Conservation (phyloP, 768 basidiomycete genomes). For the Mycena amicta region DNA sequence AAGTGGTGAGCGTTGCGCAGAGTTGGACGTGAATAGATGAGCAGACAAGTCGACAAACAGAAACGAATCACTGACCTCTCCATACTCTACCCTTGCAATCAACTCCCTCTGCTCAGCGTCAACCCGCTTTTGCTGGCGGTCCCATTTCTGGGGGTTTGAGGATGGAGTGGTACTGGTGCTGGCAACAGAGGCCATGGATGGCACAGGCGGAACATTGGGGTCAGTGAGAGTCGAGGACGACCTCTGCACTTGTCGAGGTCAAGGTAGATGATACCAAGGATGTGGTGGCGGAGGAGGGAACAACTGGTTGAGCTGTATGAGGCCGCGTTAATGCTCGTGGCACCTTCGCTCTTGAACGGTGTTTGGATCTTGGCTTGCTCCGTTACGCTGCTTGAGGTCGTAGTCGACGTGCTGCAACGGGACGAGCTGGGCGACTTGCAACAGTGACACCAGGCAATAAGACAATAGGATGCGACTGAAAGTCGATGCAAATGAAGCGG, state of each 20-base stretch:
- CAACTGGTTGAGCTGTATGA: not conserved
- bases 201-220: not conserved
- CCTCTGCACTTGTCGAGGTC: not conserved
- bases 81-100: constrained; percentile 65
- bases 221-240: not conserved
- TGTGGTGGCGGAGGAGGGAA: not conserved
- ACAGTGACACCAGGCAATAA: constrained; percentile 91
- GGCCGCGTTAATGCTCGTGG: not conserved
- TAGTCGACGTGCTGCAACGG: not conserved
- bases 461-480: constrained; percentile 92
- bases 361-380: not conserved
- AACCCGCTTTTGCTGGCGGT: constrained; percentile 63
- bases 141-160: constrained; percentile 60
- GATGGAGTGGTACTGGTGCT: not conserved
- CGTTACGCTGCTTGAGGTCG: not conserved
- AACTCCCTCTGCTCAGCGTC: constrained; percentile 75
- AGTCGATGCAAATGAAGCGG: constrained; percentile 92
- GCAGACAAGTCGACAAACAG: constrained; percentile 2
- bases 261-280: not conserved
- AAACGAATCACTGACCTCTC: constrained; percentile 62
- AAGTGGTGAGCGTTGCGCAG: too few species aligned
- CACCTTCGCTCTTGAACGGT: not conserved
- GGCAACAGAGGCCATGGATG: constrained; percentile 1
- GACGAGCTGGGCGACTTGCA: constrained; percentile 56
- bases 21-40: too few species aligned